Evolutionary conservation across 2,329 filamentous ascomycete genomes (phyloP).

Genomic region (Fusarium neocosmosporiellum): DNA sequence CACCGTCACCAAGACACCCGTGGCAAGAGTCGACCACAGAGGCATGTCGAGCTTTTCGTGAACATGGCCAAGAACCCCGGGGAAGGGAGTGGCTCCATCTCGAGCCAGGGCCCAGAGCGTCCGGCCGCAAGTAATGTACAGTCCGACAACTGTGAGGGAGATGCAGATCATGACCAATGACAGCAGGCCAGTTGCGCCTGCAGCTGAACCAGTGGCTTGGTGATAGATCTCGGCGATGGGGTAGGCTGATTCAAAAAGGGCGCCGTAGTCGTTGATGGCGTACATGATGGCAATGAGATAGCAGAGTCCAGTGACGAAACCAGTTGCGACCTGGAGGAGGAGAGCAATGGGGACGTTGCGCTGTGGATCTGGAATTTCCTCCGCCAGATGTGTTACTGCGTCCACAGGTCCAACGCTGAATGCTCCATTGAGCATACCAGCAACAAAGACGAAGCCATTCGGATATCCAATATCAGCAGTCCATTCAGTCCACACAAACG

Average conservation of each 20-base stretch:
- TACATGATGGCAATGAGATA: slow-evolving; percentile 68
- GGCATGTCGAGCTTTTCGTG: slow-evolving; percentile 49
- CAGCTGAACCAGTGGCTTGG: slow-evolving; percentile 64
- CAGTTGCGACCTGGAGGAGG: slow-evolving; percentile 60
- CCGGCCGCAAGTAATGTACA: slow-evolving; percentile 53
- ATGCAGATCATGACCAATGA: slow-evolving; percentile 54
- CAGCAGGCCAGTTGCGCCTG: slow-evolving; percentile 63
- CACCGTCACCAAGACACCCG: slow-evolving; percentile 58
- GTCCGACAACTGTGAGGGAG: slow-evolving; percentile 49
- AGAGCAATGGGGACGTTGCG: slow-evolving; percentile 66
- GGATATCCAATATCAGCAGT: slow-evolving; percentile 53
- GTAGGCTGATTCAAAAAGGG: slow-evolving; percentile 62
- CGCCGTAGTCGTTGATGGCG: slow-evolving; percentile 66
- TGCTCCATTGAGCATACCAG: slow-evolving; percentile 70
- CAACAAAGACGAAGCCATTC: slow-evolving; percentile 55
- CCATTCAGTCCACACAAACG: slow-evolving; percentile 57
- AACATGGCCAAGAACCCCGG: slow-evolving; percentile 44
- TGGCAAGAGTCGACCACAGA: slow-evolving; percentile 61
- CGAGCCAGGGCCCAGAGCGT: slow-evolving; percentile 56
- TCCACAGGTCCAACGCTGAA: slow-evolving; percentile 76
- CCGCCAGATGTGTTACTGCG: slow-evolving; percentile 71
- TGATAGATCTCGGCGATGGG: slow-evolving; percentile 75
- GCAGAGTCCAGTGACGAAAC: slow-evolving; percentile 63
- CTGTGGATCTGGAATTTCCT: slow-evolving; percentile 68
- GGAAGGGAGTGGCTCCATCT: slow-evolving; percentile 52